Conservation (phyloP, 768 basidiomycete genomes). For the Termitomyces sp. region DNA sequence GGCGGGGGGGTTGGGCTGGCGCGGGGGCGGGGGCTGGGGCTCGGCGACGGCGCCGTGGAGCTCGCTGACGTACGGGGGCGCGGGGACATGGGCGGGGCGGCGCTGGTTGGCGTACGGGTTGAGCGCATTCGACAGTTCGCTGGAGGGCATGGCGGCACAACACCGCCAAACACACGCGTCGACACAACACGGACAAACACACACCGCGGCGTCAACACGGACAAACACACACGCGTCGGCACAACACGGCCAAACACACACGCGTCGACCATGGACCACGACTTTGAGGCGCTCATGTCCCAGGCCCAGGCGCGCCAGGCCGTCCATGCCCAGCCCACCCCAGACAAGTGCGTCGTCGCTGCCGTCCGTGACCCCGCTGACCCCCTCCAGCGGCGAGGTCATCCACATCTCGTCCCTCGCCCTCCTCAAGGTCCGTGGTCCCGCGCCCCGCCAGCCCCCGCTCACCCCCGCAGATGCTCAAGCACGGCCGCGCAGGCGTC, state of each 20-base stretch:
- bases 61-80: slow-evolving; percentile 43
- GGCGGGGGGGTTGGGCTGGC: slow-evolving; percentile 28
- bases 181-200: slow-evolving; percentile 26
- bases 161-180: slow-evolving; percentile 24
- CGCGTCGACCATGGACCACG: slow-evolving; percentile 53
- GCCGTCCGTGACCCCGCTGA: too few relatives aligned
- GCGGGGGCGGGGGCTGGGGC: slow-evolving; percentile 24
- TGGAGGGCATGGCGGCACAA: slow-evolving; percentile 47
- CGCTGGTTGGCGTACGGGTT: slow-evolving; percentile 58
- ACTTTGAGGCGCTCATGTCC: slow-evolving; percentile 45
- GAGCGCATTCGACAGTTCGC: slow-evolving; percentile 76
- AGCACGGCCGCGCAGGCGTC: slow-evolving; percentile 97
- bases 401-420: slow-evolving; percentile 97
- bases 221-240: slow-evolving; percentile 23
- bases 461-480: slow-evolving; percentile 76
- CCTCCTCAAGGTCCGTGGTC: slow-evolving; percentile 74
- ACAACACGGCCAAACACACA: slow-evolving; percentile 7
- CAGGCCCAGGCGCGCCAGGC: slow-evolving; percentile 39
- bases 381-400: slow-evolving; percentile 72
- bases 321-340: slow-evolving; percentile 30
- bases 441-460: neutral
- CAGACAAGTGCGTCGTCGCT: too few relatives aligned
- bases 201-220: slow-evolving; percentile 34
- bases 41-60: slow-evolving; percentile 57
- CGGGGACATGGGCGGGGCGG: slow-evolving; percentile 20